A percentile compares a stretch with the other conserved stretches of the same genome.
Conservation (phyloP, 345 rosid genomes). For the Hibiscus trionum region DNA sequence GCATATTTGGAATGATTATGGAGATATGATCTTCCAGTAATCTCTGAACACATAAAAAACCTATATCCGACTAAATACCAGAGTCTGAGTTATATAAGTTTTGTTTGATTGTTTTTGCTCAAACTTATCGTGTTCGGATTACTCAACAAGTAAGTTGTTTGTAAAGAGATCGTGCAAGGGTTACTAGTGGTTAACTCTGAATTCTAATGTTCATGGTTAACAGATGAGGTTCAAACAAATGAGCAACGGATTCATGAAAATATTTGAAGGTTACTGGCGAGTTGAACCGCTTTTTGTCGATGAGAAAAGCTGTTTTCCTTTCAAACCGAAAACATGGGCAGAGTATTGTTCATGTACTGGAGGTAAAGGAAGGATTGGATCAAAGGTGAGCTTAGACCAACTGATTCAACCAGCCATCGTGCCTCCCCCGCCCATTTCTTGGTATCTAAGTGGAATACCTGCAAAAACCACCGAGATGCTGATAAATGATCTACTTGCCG, state of each 20-base stretch:
- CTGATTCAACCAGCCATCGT: slow-evolving; percentile 75
- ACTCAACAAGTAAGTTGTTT: not conserved
- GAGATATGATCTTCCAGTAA: not conserved
- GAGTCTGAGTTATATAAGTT: not conserved
- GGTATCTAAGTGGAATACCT: slow-evolving; percentile 93
- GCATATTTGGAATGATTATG: not conserved
- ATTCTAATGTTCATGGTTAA: slow-evolving; percentile 13
- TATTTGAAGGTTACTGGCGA: slow-evolving; percentile 81
- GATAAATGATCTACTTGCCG: slow-evolving; percentile 64
- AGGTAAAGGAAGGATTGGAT: slow-evolving; percentile 82
- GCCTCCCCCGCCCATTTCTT: slow-evolving; percentile 92
- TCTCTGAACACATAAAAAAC: not conserved
- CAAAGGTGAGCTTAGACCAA: slow-evolving; percentile 67
- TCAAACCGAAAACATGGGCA: slow-evolving; percentile 56
- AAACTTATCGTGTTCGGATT: not conserved
- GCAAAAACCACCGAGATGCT: slow-evolving; percentile 77
- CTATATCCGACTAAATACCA: not conserved
- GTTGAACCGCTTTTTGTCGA: slow-evolving; percentile 71
- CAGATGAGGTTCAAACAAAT: slow-evolving; percentile 94
- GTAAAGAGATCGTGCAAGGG: not conserved
- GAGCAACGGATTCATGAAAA: slow-evolving; percentile 81
- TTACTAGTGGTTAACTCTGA: not conserved
- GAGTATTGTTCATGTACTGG: slow-evolving; percentile 55
- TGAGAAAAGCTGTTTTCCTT: slow-evolving; percentile 57
- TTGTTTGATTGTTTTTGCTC: not conserved